phyloP scores from a whole-genome alignment of 768 basidiomycete species.

The Leccinum sublutescens region DNA sequence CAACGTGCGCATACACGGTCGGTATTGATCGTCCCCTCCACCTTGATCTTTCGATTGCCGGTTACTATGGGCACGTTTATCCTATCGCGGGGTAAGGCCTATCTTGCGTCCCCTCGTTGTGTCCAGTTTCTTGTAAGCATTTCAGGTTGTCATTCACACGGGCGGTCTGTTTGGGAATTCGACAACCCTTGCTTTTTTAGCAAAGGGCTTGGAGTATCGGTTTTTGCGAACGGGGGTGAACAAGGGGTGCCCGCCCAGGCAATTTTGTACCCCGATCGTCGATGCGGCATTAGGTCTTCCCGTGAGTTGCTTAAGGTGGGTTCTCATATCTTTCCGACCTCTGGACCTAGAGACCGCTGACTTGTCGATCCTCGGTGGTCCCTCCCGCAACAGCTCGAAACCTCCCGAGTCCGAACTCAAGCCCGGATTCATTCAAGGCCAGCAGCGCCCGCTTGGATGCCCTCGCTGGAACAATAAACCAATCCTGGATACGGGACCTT shows the following conservation, averaged over 20 bases:
- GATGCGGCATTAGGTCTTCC: not conserved
- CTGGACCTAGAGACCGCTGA: not conserved
- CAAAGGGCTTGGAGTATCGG: not conserved
- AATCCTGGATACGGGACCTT: slow-evolving; percentile 39
- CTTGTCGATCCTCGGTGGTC: not conserved
- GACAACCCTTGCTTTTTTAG: not conserved
- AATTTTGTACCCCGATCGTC: not conserved
- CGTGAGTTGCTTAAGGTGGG: not conserved
- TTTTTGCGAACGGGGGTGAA: not conserved
- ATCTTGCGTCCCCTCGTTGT: not conserved
- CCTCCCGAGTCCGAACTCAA: not conserved
- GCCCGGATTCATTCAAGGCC: not conserved
- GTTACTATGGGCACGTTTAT: slow-evolving; percentile 35
- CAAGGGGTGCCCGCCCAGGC: not conserved
- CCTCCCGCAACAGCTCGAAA: not conserved
- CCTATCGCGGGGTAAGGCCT: slow-evolving; percentile 37
- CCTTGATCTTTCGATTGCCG: slow-evolving; percentile 27
- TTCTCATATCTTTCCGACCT: not conserved
- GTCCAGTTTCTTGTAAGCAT: not conserved
- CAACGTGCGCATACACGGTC: slow-evolving; percentile 30
- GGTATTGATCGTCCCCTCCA: no score
- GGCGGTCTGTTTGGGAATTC: not conserved
- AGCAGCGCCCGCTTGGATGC: slow-evolving; percentile 14
- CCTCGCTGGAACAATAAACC: slow-evolving; percentile 36
- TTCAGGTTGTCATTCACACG: not conserved